Base-by-base conservation (phyloP, 116 monocot species). In the Iris pallida region DNA sequence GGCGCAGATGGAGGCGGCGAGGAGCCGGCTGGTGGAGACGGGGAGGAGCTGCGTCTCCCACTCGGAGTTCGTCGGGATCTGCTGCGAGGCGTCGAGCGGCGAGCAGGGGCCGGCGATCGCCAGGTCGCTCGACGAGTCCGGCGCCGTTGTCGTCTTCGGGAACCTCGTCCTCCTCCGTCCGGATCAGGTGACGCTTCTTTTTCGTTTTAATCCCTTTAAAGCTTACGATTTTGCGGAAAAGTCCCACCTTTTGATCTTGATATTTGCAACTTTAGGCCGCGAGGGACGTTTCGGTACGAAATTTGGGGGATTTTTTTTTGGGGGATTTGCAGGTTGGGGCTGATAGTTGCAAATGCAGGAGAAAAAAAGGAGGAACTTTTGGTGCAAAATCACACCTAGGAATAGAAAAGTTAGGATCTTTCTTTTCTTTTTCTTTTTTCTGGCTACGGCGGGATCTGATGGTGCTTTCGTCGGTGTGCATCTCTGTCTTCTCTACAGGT, bases 141-240 rank as follows among this genome's bases (percentile, higher is more conserved):
- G 88, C 13, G 65, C 75, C 18, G 94, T 90, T 7, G 86, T 95
- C 68, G 85, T 88, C 15, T 57, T 88, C 5, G 90, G 90, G 30
- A 61, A 85, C 68, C 47, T 76, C 20, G 94, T 94, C 20, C 83
- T 83, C 52, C 85, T 94, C 67, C 79, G 71, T 14, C 94, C 94
- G 16, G 77, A 94, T 17, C 66, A 83, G 90, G 94, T 94, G 13
- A 56, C 15, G 8, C 73, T 0, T 17, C 16, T 12, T 64, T 46
- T 59, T 55, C 20, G 40, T 6, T 30, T 52, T 7, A 8, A 30
- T 3, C 30, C 30, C 30, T 30, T 3, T 30, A 30, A 30, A 30
- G 20, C 71, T 9, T 49, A 1, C 61, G 41, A 8, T 6, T 47
- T 18, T 16, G 14, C 46, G 3, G 16, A 16, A 2, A 3, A 5